phyloP scores from a whole-genome alignment of 2,329 filamentous ascomycete species.

The Penicillium brevicompactum region DNA sequence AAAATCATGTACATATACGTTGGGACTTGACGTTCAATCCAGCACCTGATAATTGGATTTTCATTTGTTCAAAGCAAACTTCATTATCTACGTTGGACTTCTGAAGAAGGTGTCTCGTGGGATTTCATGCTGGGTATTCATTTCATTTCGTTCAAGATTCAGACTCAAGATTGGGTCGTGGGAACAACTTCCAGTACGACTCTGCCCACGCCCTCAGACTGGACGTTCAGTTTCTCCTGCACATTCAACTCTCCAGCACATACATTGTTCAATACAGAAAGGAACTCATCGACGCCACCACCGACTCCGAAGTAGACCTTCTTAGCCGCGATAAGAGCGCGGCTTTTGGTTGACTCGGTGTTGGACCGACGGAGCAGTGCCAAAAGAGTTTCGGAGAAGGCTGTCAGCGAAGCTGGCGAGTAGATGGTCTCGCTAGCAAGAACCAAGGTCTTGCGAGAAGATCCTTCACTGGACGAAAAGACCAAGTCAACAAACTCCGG shows the following conservation, averaged over 20 bases:
- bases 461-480: conserved; percentile 33
- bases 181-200: conserved; percentile 43
- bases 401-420: conserved; percentile 54
- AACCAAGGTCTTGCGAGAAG: conserved; percentile 50
- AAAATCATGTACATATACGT: conserved; percentile 41
- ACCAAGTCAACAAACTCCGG: conserved; percentile 49
- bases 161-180: not conserved
- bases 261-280: conserved; percentile 34
- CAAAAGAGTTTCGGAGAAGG: conserved; percentile 59
- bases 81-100: not conserved
- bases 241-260: conserved; percentile 30
- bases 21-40: conserved; percentile 28
- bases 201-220: conserved; percentile 48
- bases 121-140: not conserved
- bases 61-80: conserved; percentile 22
- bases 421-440: conserved; percentile 69
- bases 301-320: conserved; percentile 69
- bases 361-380: conserved; percentile 49
- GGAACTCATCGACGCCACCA: conserved; percentile 64
- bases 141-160: not conserved
- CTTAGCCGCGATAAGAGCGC: conserved; percentile 64
- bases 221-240: conserved; percentile 38
- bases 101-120: not conserved
- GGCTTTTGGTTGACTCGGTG: conserved; percentile 29
- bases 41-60: conserved; percentile 30